Conservation (phyloP, 1,284 basidiomycete species). For the Paramarasmius palmivorus region DNA sequence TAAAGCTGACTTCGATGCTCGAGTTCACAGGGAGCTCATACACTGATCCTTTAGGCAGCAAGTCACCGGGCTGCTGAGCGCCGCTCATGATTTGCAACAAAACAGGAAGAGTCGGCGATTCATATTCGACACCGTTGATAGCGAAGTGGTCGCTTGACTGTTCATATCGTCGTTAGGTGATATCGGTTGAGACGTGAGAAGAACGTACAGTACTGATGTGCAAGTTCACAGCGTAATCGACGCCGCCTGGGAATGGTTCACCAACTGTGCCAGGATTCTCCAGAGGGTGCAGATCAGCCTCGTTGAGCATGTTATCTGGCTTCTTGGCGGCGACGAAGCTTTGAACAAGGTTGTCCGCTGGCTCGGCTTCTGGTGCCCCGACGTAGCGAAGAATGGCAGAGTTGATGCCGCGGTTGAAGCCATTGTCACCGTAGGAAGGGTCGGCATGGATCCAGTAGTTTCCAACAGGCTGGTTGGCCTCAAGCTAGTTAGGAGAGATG, state of each 20-base stretch:
- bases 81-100: constrained; percentile 56
- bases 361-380: constrained; percentile 11
- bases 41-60: constrained; percentile 46
- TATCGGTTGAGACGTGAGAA: background rate
- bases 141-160: constrained; percentile 22
- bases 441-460: constrained; percentile 39
- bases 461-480: constrained; percentile 35
- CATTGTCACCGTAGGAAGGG: constrained; percentile 13
- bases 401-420: constrained; percentile 27
- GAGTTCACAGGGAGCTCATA: constrained; percentile 45
- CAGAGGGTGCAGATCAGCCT: constrained; percentile 29
- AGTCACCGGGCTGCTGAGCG: constrained; percentile 36
- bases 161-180: background rate
- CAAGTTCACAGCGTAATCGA: constrained; percentile 33
- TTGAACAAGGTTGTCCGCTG: background rate
- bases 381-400: constrained; percentile 39
- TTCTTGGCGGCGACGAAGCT: constrained; percentile 1
- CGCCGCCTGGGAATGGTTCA: constrained; percentile 30
- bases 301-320: constrained; percentile 25
- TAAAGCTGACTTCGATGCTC: constrained; percentile 44
- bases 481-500: constrained; percentile 16
- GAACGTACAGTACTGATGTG: constrained; percentile 23
- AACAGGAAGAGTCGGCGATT: constrained; percentile 42
- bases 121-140: constrained; percentile 36
- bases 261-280: constrained; percentile 29